Conservation (phyloP, 495 filamentous ascomycete species). For the Poronia punctata region DNA sequence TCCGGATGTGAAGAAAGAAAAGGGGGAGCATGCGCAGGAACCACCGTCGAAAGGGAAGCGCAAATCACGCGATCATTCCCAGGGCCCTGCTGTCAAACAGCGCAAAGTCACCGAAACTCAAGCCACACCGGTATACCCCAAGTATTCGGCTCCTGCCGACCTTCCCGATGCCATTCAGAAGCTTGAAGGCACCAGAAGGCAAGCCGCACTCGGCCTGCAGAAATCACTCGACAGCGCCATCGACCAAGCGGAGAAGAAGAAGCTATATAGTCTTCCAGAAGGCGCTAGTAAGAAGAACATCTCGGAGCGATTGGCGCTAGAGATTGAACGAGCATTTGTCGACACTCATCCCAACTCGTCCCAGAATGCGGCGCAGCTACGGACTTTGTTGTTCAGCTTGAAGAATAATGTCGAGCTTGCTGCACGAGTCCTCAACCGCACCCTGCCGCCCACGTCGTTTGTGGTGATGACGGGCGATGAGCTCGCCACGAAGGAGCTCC, state of each 20-base stretch:
- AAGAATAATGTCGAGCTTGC: conserved; percentile 77
- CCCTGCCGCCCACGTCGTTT: conserved; percentile 62
- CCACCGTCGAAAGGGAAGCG: conserved; percentile 29
- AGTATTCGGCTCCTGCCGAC: conserved; percentile 31
- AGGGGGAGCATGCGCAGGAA: conserved; percentile 22
- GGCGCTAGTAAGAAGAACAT: conserved; percentile 30
- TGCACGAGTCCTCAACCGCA: conserved; percentile 63
- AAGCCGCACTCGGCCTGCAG: conserved; percentile 32
- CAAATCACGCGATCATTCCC: conserved; percentile 25
- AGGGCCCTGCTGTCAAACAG: conserved; percentile 39
- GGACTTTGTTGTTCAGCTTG: conserved; percentile 68
- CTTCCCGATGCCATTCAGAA: conserved; percentile 31
- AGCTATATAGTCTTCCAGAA: conserved; percentile 26
- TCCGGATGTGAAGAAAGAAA: conserved; percentile 36
- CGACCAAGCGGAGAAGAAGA: conserved; percentile 35
- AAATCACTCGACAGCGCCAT: conserved; percentile 38
- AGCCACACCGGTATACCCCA: conserved; percentile 25
- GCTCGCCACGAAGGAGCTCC: conserved; percentile 84
- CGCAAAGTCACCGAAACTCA: conserved; percentile 45
- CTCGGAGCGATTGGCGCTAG: conserved; percentile 46
- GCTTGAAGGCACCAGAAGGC: conserved; percentile 36
- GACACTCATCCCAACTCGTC: conserved; percentile 36
- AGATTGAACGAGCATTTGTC: conserved; percentile 61
- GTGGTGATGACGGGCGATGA: conserved; percentile 80
- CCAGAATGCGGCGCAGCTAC: conserved; percentile 37